These are phyloP conservation scores for Hirschioporus abietinus DNA, from an alignment of 768 basidiomycete species.

Conservation along the genomic window DNA sequence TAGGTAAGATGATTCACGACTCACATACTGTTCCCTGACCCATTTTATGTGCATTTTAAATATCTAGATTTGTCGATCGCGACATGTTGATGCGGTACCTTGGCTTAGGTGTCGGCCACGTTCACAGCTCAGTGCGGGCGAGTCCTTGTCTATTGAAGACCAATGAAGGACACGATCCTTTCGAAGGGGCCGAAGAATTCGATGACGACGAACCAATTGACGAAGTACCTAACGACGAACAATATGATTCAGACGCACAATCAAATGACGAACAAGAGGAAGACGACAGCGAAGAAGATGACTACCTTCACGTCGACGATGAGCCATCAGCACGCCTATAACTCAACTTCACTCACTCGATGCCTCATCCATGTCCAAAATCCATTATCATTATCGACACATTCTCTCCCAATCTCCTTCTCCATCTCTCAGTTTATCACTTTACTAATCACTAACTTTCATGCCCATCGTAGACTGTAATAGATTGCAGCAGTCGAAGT, in stretches of 20 bases:
- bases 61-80: slow-evolving; percentile 21
- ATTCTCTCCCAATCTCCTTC: background rate
- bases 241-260: background rate
- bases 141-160: background rate
- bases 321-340: background rate
- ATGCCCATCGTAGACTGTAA: no score
- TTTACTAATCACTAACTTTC: no score
- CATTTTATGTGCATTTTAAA: no score
- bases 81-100: slow-evolving; percentile 23
- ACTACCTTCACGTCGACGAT: background rate
- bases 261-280: background rate
- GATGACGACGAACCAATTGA: no score
- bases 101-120: slow-evolving; percentile 23
- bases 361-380: background rate
- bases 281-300: background rate
- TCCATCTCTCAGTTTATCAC: no score
- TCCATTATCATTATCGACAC: background rate
- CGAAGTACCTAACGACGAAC: background rate
- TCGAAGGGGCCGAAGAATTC: background rate
- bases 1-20: slow-evolving; percentile 16
- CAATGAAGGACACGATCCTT: background rate
- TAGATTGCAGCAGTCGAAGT: no score
- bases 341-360: background rate
- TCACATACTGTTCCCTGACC: background rate
- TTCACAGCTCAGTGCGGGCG: background rate